phyloP scores from a whole-genome alignment of 176 grass and related monocot genomes.

The Zizania latifolia region DNA sequence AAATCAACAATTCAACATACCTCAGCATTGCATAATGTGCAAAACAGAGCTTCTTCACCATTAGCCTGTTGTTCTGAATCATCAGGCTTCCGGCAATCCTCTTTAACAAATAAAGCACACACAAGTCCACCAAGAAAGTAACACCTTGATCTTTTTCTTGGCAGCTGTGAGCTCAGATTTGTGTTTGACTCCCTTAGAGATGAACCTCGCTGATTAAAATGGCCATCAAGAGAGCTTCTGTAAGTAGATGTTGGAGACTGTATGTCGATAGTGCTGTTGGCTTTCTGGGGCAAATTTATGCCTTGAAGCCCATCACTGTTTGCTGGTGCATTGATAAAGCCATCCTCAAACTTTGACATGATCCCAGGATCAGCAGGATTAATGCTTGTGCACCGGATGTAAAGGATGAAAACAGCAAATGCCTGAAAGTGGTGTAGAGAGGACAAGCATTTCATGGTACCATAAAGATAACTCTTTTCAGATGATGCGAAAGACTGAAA shows the following conservation, averaged over 20 bases:
- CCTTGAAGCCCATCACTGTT: constrained; percentile 41
- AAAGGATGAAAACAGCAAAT: constrained; percentile 89
- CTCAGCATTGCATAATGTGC: constrained; percentile 96
- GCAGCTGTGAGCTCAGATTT: constrained; percentile 24
- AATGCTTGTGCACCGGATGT: constrained; percentile 93
- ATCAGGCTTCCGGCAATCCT: constrained; percentile 78
- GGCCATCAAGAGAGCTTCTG: constrained; percentile 68
- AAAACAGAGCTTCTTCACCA: constrained; percentile 89
- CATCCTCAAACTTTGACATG: constrained; percentile 89
- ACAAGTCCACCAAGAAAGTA: constrained; percentile 69
- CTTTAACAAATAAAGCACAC: constrained; percentile 82
- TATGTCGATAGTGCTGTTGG: constrained; percentile 43
- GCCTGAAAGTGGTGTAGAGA: constrained; percentile 50
- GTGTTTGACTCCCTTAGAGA: constrained; percentile 36
- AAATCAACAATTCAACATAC: constrained; percentile 45
- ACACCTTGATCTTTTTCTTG: constrained; percentile 61
- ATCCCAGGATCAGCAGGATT: constrained; percentile 99
- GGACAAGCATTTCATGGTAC: constrained; percentile 19
- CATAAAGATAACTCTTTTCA: neutral
- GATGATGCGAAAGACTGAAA: neutral
- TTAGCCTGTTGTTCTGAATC: constrained; percentile 61
- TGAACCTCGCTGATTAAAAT: constrained; percentile 51
- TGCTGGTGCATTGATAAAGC: constrained; percentile 48
- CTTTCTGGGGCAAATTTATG: constrained; percentile 40
- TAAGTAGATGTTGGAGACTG: constrained; percentile 60